Evolutionary conservation across 306 rosid genomes (phyloP).

Genomic region (Malus fusca): DNA sequence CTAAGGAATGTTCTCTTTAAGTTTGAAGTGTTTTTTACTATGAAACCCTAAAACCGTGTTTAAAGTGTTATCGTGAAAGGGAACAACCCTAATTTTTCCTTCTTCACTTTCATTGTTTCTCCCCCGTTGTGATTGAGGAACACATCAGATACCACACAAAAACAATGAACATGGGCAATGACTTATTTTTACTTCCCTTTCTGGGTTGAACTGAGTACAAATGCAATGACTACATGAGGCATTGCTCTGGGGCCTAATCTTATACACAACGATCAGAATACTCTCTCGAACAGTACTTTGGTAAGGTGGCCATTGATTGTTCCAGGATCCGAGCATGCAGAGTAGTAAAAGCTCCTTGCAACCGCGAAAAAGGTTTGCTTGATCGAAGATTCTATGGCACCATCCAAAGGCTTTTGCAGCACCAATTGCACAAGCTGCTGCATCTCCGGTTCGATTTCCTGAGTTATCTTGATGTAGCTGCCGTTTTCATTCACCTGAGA

Average conservation of each 20-base stretch:
- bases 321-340: constrained; percentile 50
- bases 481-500: constrained; percentile 35
- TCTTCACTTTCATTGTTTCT: too few relatives aligned
- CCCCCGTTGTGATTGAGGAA: background rate
- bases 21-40: too few relatives aligned
- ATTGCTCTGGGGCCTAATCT: background rate
- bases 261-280: constrained; percentile 21
- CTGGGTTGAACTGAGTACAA: background rate
- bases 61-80: too few relatives aligned
- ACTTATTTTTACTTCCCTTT: background rate
- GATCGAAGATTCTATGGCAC: constrained; percentile 36
- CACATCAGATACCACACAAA: background rate
- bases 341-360: constrained; percentile 62
- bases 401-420: constrained; percentile 32
- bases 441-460: constrained; percentile 61
- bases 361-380: constrained; percentile 65
- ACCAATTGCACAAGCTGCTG: constrained; percentile 61
- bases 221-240: background rate
- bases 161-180: background rate
- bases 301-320: constrained; percentile 61
- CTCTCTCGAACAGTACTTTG: constrained; percentile 76
- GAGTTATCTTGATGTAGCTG: background rate
- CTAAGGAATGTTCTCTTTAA: background rate
- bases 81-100: too few relatives aligned
- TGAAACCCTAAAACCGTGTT: background rate